Base-by-base conservation (phyloP, 306 rosid genomes). In the Cyamopsis tetragonoloba region DNA sequence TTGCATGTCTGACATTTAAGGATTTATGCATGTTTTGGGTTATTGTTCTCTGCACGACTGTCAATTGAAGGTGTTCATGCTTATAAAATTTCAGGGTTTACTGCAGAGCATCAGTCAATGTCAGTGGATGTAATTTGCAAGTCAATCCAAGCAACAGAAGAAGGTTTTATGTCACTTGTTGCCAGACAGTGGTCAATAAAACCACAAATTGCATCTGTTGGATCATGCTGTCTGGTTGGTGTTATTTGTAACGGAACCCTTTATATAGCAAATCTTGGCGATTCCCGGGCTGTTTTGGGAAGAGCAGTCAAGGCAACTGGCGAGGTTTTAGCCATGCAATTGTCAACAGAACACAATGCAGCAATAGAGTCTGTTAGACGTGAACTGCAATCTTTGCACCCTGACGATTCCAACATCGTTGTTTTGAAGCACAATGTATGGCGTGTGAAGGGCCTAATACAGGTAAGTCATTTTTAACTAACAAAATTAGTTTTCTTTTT, bases 201-300 rank as follows among this genome's bases (percentile, higher is more conserved):
- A 22, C 87, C 97, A 18, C 97, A 91, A 72, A 86, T 91, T 66
- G 97, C 97, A 39, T 91, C 97, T 2, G 97, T 91, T 60, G 97
- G 97, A n/a, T 91, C 97, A 5, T 91, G 97, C 68, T 88, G 91
- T 85, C 96, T 91, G 41, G 96, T 81, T 39, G 91, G 96, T 63
- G 85, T 91, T 70, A 74, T 91, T 57, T 88, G 88, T 70, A 81
- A 75, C 8, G 97, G 87, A 76, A 77, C 58, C 68, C 96, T 91
- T 68, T 86, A 73, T 57, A 46, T 91, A 37, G 97, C 97, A 34
- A 91, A 91, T 67, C 76, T 79, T 7, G 97, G 97, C 12, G 97
- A 91, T 85, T 91, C 97, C 66, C 87, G 96, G 41, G 96, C 97
- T 42, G 96, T 91, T 70, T 71, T 91, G 89, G 97, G 95, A 70